Evolutionary conservation across 306 rosid genomes (phyloP), one percentile per base, ranked within the genome.

Genomic region (Quercus suber): DNA sequence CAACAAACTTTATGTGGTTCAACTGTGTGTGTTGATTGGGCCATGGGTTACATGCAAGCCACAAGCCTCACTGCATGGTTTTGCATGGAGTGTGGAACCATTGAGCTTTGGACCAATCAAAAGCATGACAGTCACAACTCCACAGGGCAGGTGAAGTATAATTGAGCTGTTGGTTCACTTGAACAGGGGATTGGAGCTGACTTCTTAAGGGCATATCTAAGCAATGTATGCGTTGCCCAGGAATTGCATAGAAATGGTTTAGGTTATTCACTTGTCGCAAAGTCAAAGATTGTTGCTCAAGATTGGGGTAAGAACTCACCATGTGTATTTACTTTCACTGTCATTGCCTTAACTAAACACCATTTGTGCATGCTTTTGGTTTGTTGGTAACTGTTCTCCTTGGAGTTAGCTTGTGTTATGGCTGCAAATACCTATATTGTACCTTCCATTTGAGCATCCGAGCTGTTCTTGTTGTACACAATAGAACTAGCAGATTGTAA

Each of bases 171-270:
- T 45, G n/a, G 19, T 82, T 73, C 63, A 74, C 71, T 77, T 84
- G 52, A 11, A 81, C 87, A 92, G 99, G 89, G 79, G 35, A 86
- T 41, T 69, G 97, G 89, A 69, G 87, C 85, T 57, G 93, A 95
- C 81, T 81, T 90, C 59, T 86, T 90, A n/a, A 89, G 99, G 80
- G 99, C 98, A 67, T 95, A 95, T 81, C 91, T 95, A 77, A 92
- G 97, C 80, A 95, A 95, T 77, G 98, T 95, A 19, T 95, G 99
- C 74, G 97, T 95, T 84, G 97, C 97, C 20, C 65, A 84, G 61
- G 97, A 92, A 83, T 81, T 92, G 86, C 97, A 85, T 27, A 87
- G 97, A 84, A 91, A 89, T 77, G 99, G 99, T 14, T 76, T 95
- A 86, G 99, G 86, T 37, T 89, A 85, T 86, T 92, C 87, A 51